Evolutionary conservation across 2,329 filamentous ascomycete species (phyloP), one percentile per base, ranked within the genome.

Genomic region (Botrytis tulipae): DNA sequence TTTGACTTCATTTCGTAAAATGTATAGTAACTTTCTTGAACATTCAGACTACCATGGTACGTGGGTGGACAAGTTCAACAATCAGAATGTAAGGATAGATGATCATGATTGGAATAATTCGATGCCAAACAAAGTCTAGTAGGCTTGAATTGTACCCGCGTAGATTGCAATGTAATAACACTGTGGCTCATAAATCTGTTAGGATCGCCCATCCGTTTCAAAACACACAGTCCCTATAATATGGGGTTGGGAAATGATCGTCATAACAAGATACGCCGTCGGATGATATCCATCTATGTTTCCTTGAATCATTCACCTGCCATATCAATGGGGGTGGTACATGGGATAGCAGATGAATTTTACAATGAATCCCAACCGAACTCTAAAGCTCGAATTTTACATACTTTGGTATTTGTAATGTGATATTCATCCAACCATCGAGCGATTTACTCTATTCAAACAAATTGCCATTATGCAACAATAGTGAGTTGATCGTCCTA

Each of bases 401-500:
- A 48, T 25, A 48, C 46, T 22, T 22, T 4, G 44, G 20, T 48
- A 25, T 25, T 0, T 7, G 2, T 16, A 12, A 6, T 14, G 25
- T 16, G 25, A 54, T 16, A 3, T 3, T 54, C 25, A 54, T n/a
- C 4, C 25, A 14, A 16, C 14, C 7, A 54, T 16, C 4, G 5
- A n/a, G 25, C 0, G 25, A n/a, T n/a, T n/a, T 25, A n/a, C 48
- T 54, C 12, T 14, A 3, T n/a, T 6, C 2, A 3, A n/a, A n/a
- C 25, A 6, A n/a, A 16, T 54, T 6, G 0, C 6, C 4, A 4
- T 12, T 5, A 14, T 5, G 1, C 4, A 6, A n/a, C 1, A 14
- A 54, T n/a, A 2, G 5, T 54, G 25, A 16, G 12, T n/a, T n/a
- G 25, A 7, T 3, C 25, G 12, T 54, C 12, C 25, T 3, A 16